Percentiles rank a stretch among this genome's conserved stretches.
phyloP scores from a whole-genome alignment of 805 yeast genomes.

The Sugiyamaella americana region DNA sequence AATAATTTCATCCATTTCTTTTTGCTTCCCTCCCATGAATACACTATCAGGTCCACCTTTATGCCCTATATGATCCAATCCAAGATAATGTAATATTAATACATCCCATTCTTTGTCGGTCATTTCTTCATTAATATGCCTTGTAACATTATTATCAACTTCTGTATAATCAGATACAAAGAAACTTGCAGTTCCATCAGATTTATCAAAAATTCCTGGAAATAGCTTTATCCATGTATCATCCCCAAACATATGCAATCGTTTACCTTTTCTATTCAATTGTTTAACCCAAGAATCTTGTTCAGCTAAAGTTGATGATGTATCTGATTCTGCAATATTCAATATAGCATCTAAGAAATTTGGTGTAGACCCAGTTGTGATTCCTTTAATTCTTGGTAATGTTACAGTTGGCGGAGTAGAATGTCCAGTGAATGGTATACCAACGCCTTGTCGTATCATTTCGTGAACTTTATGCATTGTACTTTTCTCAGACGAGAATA shows the following conservation, averaged over 20 bases:
- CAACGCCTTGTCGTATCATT: constrained; percentile 58
- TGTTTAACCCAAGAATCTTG: constrained; percentile 90
- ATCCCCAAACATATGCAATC: constrained; percentile 85
- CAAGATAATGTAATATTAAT: constrained; percentile 81
- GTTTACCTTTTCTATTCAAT: constrained; percentile 38
- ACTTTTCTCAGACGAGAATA: constrained; percentile 56
- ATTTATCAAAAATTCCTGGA: constrained; percentile 56
- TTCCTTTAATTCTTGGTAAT: constrained; percentile 84
- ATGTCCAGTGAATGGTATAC: constrained; percentile 83
- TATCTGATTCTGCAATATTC: constrained; percentile 87
- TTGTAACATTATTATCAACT: constrained; percentile 87
- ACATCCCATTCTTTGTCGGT: constrained; percentile 60
- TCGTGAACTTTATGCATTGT: constrained; percentile 61
- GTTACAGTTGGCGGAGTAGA: constrained; percentile 97
- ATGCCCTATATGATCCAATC: constrained; percentile 96
- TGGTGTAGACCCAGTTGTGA: constrained; percentile 93
- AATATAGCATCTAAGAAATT: constrained; percentile 89
- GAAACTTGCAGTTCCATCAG: constrained; percentile 88
- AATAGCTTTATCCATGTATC: constrained; percentile 95
- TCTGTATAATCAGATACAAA: constrained; percentile 93
- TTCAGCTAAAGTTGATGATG: constrained; percentile 55
- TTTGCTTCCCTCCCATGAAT: constrained; percentile 75
- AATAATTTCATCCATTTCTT: constrained; percentile 76
- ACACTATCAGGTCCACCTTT: constrained; percentile 85
- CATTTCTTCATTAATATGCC: constrained; percentile 68